Conservation (phyloP, 192 early-diverging fungal genomes). For the Coemansia sp. region DNA sequence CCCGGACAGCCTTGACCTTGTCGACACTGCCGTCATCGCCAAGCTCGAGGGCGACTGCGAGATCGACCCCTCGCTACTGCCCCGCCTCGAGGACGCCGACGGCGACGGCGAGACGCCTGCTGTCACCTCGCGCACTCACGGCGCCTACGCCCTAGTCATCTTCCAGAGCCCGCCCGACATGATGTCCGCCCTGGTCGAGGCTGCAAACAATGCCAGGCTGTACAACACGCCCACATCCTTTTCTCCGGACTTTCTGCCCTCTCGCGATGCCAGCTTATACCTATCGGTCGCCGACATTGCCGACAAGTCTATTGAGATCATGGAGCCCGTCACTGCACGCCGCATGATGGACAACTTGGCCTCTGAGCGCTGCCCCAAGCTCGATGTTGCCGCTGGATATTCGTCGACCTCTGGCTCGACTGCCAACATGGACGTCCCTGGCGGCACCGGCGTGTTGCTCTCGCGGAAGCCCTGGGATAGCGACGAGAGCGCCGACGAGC, state of each 20-base stretch:
- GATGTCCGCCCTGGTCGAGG: conserved; percentile 46
- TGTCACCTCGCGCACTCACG: conserved; percentile 42
- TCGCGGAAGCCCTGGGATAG: conserved; percentile 49
- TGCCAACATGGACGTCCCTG: conserved; percentile 18
- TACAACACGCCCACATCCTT: conserved; percentile 41
- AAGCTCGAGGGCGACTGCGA: conserved; percentile 61
- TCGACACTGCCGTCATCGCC: conserved; percentile 55
- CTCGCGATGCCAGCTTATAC: conserved; percentile 32
- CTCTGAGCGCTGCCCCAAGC: conserved; percentile 42
- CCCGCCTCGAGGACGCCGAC: conserved; percentile 45
- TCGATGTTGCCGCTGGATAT: conserved; percentile 20
- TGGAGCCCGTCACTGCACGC: conserved; percentile 59
- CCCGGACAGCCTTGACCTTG: conserved; percentile 55
- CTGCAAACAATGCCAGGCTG: conserved; percentile 22
- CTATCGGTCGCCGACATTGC: conserved; percentile 36
- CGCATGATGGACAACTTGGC: conserved; percentile 57
- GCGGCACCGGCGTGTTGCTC: not conserved
- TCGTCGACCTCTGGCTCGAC: conserved; percentile 40
- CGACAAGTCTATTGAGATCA: conserved; percentile 58
- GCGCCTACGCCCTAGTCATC: conserved; percentile 54
- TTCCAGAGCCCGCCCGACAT: conserved; percentile 53
- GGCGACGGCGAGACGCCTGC: conserved; percentile 24
- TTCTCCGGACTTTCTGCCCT: conserved; percentile 43
- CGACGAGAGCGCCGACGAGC: conserved; percentile 42
- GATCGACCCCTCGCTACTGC: conserved; percentile 50